A percentile compares a stretch with the other conserved stretches of the same genome.
phyloP scores from a whole-genome alignment of 2,329 filamentous ascomycete species.

The Alternaria ventricosa region DNA sequence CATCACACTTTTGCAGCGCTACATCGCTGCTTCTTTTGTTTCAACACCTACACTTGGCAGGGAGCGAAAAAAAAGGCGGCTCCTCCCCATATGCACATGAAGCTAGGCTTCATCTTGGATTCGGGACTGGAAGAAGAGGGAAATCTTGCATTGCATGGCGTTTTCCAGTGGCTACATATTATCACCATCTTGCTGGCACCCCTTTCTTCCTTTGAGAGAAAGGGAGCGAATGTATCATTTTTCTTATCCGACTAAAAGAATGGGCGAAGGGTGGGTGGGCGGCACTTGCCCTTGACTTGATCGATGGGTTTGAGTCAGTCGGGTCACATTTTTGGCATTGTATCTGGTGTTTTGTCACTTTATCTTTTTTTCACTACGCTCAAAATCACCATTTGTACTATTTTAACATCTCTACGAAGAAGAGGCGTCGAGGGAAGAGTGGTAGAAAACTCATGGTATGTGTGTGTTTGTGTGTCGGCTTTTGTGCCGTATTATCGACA shows the following conservation, averaged over 20 bases:
- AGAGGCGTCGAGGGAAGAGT: background rate
- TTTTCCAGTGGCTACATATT: background rate
- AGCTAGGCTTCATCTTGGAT: background rate
- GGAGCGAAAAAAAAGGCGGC: background rate
- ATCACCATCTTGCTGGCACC: background rate
- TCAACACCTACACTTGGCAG: conserved; percentile 1
- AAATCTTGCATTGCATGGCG: conserved; percentile 1
- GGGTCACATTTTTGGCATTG: background rate
- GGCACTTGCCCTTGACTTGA: background rate
- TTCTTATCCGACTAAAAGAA: background rate
- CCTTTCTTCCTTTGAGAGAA: background rate
- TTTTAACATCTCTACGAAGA: background rate
- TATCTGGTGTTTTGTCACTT: background rate
- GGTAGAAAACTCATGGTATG: background rate
- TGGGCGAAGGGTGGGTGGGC: background rate
- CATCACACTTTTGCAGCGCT: background rate
- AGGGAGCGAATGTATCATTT: background rate
- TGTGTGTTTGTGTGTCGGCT: background rate
- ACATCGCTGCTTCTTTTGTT: background rate
- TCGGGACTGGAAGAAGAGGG: background rate
- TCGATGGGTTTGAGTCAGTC: background rate
- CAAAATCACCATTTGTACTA: background rate
- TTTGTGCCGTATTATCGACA: background rate
- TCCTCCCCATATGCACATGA: background rate
- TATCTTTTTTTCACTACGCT: background rate